Evolutionary conservation across 108 stramenopile species (phyloP), one percentile per base, ranked within the genome.

Genomic region (Cyclostephanos invisitatus): DNA sequence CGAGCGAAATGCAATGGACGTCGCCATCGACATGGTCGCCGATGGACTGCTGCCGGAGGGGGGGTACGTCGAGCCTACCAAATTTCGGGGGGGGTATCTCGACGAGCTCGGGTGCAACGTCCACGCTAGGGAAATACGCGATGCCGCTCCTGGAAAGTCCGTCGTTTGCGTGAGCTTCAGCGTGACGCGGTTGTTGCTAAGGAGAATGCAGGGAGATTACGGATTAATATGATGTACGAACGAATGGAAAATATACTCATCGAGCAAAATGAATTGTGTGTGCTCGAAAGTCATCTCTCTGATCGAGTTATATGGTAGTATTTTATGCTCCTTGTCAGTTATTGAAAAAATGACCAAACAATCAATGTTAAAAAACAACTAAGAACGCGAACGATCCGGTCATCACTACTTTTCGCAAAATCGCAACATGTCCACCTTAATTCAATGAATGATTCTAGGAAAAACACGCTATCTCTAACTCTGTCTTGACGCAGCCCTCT

Each of bases 141-240:
- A 95, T 81, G 91, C 91, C 6, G 91, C 91, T 27, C 94, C 94
- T 3, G 89, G 90, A 47, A 95, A 95, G 75, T 68, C 88, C 29
- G 91, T 95, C 1, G 78, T 91, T 50, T 95, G 94, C 54, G 94
- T 95, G 42, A 90, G 85, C 70, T 95, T 95, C 62, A 74, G 64
- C n/a, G 80, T 83, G 7, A 91, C 91, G 17, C 65, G 85, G 9
- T 67, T 75, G 49, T 69, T 94, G 44, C 75, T 94, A 18, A 66
- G 84, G 47, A 67, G 79, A 18, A 91, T 94, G 87, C 92, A 94
- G 62, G 90, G 91, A 15, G 88, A 90, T 62, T 92, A 78, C 57
- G 73, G 68, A 27, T 57, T 57, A 24, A 20, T 35, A 5, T 29
- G 20, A 57, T n/a, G n/a, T n/a, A n/a, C n/a, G n/a, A n/a, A n/a